Base-by-base conservation (phyloP, 495 filamentous ascomycete genomes). In the Sphaerosporella brunnea region DNA sequence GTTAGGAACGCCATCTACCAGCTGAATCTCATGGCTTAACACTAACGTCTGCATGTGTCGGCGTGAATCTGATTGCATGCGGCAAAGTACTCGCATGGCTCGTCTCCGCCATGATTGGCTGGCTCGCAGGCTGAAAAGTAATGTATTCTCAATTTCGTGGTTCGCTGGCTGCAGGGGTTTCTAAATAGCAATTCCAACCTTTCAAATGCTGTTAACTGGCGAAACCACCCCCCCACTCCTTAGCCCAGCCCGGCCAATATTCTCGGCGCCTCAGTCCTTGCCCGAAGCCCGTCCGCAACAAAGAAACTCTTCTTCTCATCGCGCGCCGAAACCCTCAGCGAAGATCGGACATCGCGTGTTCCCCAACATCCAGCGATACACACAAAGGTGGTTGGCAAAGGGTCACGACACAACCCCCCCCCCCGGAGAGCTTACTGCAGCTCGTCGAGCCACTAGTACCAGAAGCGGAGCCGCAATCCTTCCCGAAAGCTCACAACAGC, bases 401-500 rank as follows among this genome's bases (percentile, higher is more conserved):
- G n/a, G n/a, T n/a, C n/a, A n/a, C n/a, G n/a, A n/a, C n/a, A n/a
- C n/a, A n/a, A n/a, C n/a, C n/a, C n/a, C n/a, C n/a, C n/a, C n/a
- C n/a, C n/a, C n/a, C n/a, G n/a, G 40, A 25, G 40, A 43, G 40
- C 40, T 26, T 43, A 23, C 19, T 25, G 40, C 40, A 25, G 24
- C 21, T 43, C 40, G 20, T 18, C 37, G 37, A 20, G 7, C 11
- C 10, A 10, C 21, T 13, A 2, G 24, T 18, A 25, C 7, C 20
- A 11, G 20, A 10, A 16, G 40, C 40, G 20, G 40, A 43, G 40
- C 40, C 40, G 40, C 40, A 43, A 25, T 5, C n/a, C n/a, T 37
- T 8, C 28, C 7, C 40, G 11, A 26, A 42, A 18, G n/a, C n/a
- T n/a, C n/a, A n/a, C n/a, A n/a, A n/a, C n/a, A n/a, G n/a, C n/a